Base-by-base conservation (phyloP, 345 rosid genomes). In the Populus nigra region DNA sequence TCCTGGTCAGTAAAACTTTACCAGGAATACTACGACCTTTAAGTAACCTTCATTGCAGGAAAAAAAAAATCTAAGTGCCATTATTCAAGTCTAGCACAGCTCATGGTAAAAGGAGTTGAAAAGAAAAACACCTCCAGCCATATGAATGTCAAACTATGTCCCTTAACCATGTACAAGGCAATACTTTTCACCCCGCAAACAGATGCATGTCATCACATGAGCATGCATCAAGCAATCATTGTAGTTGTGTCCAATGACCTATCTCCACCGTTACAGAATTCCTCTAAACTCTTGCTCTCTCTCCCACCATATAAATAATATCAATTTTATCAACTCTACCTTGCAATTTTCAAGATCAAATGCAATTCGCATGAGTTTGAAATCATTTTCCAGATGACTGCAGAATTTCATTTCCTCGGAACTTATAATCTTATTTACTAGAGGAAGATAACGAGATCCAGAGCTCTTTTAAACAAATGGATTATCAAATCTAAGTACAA, bases 11-110 rank as follows among this genome's bases (percentile, higher is more conserved):
- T 78, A 91, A 85, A n/a, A 91, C 90, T 85, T 93, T 92, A 61
- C 98, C 99, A 8, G 94, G 98, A 76, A 92, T 91, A 86, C 93
- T 90, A 36, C 97, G 93, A 35, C 99, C 99, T 81, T 90, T 91
- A 36, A 91, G 96, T 85, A 96, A 79, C 87, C 98, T 96, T 79
- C 67, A 77, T 35, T 66, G 72, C 73, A 80, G 63, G 4, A 61
- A 50, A 68, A 22, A 47, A 59, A 75, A 45, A 75, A 68, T 13
- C 20, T 22, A 41, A 57, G 73, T 22, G 2, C 12, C 68, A 22
- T 77, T 27, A 31, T n/a, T 67, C 41, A 75, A 43, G 35, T 11
- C 33, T 25, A 47, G 66, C n/a, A 63, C 22, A 50, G 69, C 66
- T 75, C 33, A 38, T 11, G 15, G 41, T 6, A 39, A 73, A 33